These are phyloP conservation scores for Penicillium sp. DNA, from an alignment of 2,329 filamentous ascomycete species.

Conservation along the genomic window DNA sequence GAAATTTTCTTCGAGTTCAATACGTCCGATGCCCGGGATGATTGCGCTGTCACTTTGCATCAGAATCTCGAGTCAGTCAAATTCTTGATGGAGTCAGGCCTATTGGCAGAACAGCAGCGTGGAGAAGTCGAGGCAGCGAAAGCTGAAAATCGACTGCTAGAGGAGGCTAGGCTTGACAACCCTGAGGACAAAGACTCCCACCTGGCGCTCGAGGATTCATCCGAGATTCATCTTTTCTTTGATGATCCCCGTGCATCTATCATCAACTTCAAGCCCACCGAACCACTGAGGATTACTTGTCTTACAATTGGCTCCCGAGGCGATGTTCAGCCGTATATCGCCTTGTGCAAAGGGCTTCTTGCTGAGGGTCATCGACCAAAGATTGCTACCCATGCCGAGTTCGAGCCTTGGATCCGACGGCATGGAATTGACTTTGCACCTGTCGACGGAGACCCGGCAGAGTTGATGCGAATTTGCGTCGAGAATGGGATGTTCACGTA, in stretches of 20 bases:
- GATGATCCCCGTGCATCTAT: constrained; percentile 85
- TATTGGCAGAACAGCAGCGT: constrained; percentile 62
- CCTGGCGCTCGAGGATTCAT: constrained; percentile 26
- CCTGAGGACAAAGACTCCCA: constrained; percentile 30
- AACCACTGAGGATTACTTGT: constrained; percentile 78
- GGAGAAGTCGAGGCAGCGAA: constrained; percentile 68
- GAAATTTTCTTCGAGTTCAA: constrained; percentile 95
- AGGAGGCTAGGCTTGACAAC: constrained; percentile 59
- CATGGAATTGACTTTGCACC: constrained; percentile 90
- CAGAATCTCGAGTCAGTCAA: constrained; percentile 67
- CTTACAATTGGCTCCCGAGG: constrained; percentile 92
- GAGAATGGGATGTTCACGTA: constrained; percentile 97
- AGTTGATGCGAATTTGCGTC: constrained; percentile 92
- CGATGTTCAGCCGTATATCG: constrained; percentile 96
- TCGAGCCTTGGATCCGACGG: constrained; percentile 79
- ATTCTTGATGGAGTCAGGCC: constrained; percentile 63
- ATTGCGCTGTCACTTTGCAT: constrained; percentile 76
- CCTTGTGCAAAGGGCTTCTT: constrained; percentile 81
- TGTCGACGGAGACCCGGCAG: constrained; percentile 83
- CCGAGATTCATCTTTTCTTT: constrained; percentile 66
- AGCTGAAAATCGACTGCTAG: constrained; percentile 72
- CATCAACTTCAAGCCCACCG: constrained; percentile 79
- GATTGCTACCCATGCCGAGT: constrained; percentile 90
- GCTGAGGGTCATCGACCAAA: constrained; percentile 78
- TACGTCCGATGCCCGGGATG: constrained; percentile 70